Evolutionary conservation across 192 early-diverging fungal species (phyloP).

Genomic region (Rhizoclosmatium globosum): DNA sequence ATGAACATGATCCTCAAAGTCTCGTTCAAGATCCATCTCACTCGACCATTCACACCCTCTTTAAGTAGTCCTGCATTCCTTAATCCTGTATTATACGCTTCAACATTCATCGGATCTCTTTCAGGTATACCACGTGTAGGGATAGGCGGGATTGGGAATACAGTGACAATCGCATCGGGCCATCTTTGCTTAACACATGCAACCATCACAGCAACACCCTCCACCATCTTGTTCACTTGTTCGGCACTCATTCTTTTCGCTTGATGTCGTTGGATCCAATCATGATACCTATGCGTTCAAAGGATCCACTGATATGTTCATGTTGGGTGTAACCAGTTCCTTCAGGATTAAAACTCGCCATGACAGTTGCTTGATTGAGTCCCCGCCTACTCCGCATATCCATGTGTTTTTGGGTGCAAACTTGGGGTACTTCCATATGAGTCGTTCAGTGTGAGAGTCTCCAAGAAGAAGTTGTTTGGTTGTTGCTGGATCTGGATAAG

Average conservation of each 20-base stretch:
- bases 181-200: slow-evolving; percentile 1
- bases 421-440: slow-evolving; percentile 27
- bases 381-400: slow-evolving; percentile 38
- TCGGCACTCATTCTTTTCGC: neutral
- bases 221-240: slow-evolving; percentile 16
- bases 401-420: slow-evolving; percentile 30
- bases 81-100: slow-evolving; percentile 15
- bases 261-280: slow-evolving; percentile 32
- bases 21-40: slow-evolving; percentile 31
- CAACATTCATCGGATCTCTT: slow-evolving; percentile 12
- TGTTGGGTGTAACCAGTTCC: slow-evolving; percentile 28
- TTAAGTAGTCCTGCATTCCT: neutral
- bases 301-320: neutral
- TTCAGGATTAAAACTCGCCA: slow-evolving; percentile 29
- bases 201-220: neutral
- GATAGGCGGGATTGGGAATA: slow-evolving; percentile 39
- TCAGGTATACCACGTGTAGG: slow-evolving; percentile 3
- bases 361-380: slow-evolving; percentile 28
- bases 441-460: slow-evolving; percentile 35
- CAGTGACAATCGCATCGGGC: slow-evolving; percentile 16
- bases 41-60: slow-evolving; percentile 8
- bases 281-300: slow-evolving; percentile 29
- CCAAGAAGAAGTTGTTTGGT: slow-evolving; percentile 26
- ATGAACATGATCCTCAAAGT: slow-evolving; percentile 41
- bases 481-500: neutral